These are phyloP conservation scores for Seiridium cupressi DNA, from an alignment of 2,329 filamentous ascomycete species.

Conservation along the genomic window DNA sequence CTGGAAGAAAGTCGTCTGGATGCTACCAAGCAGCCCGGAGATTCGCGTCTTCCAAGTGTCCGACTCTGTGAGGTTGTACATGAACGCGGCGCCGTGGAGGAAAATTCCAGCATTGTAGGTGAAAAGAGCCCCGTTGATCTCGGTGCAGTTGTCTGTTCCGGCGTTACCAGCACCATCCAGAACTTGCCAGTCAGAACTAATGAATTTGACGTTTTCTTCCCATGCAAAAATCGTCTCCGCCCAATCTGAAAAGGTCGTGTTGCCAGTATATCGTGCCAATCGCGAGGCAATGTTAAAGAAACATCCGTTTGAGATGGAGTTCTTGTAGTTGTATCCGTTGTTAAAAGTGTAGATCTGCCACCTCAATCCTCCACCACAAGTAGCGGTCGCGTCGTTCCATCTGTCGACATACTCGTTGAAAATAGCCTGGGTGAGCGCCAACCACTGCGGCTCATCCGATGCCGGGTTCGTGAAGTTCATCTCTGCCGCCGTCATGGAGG, in stretches of 20 bases:
- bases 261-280: slow-evolving; percentile 75
- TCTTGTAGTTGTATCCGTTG: slow-evolving; percentile 68
- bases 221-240: slow-evolving; percentile 70
- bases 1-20: slow-evolving; percentile 41
- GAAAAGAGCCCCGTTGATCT: slow-evolving; percentile 25
- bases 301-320: slow-evolving; percentile 66
- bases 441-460: slow-evolving; percentile 65
- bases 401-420: slow-evolving; percentile 75
- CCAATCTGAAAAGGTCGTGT: slow-evolving; percentile 76
- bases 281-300: slow-evolving; percentile 70
- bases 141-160: slow-evolving; percentile 29
- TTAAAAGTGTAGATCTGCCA: slow-evolving; percentile 87
- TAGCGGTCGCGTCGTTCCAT: slow-evolving; percentile 56
- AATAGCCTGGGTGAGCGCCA: slow-evolving; percentile 74
- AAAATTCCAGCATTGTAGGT: slow-evolving; percentile 28
- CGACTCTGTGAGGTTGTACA: slow-evolving; percentile 37
- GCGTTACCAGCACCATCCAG: slow-evolving; percentile 49
- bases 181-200: slow-evolving; percentile 53
- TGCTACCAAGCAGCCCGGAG: slow-evolving; percentile 41
- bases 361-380: slow-evolving; percentile 72
- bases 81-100: slow-evolving; percentile 34
- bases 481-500: slow-evolving; percentile 76
- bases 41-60: slow-evolving; percentile 43
- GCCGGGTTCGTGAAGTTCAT: slow-evolving; percentile 70
- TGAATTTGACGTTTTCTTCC: slow-evolving; percentile 54